Base-by-base conservation (phyloP, 306 rosid genomes). In the Vigna trinervia region DNA sequence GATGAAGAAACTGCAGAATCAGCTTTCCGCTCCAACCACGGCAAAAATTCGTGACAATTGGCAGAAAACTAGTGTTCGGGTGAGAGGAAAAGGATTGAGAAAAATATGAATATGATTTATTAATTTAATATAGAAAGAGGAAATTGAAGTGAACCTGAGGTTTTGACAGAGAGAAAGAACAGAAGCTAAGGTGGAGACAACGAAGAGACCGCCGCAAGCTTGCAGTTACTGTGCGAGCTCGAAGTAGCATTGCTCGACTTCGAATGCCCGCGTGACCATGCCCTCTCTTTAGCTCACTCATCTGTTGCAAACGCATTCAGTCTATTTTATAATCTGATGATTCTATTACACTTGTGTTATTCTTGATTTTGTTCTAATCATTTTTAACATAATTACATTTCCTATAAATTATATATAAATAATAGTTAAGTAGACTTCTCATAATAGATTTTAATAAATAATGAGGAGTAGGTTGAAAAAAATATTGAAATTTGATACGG, bases 11-110 rank as follows among this genome's bases (percentile, higher is more conserved):
- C 84, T 36, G 45, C 73, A 39, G 58, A 17, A 69, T 72, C 87
- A 13, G 95, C 82, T 81, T 90, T 92, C 43, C 63, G 71, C 84
- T 92, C 90, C 78, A 92, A 80, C 97, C 95, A 92, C 8, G 84
- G 88, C 83, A 90, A 82, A 79, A 92, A 90, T 17, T 80, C 81
- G 11, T 64, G 77, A n/a, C 78, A 80, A 1, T 26, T 10, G 56
- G 17, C 9, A 58, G 43, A 78, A 76, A 61, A 64, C 86, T 82
- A 26, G 46, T 0, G 68, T 76, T 52, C 9, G 68, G 26, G 13
- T 10, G 13, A 43, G 13, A 10, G 11, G 26, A 6, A 45, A 56
- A 69, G 0, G 46, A 52, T 8, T 19, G 47, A 22, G 51, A 50
- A 52, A 17, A 80, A 26, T 8, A 9, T 48, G 45, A 22, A 52